phyloP scores from a whole-genome alignment of 1,284 basidiomycete genomes.

The Apiotrichum porosum region DNA sequence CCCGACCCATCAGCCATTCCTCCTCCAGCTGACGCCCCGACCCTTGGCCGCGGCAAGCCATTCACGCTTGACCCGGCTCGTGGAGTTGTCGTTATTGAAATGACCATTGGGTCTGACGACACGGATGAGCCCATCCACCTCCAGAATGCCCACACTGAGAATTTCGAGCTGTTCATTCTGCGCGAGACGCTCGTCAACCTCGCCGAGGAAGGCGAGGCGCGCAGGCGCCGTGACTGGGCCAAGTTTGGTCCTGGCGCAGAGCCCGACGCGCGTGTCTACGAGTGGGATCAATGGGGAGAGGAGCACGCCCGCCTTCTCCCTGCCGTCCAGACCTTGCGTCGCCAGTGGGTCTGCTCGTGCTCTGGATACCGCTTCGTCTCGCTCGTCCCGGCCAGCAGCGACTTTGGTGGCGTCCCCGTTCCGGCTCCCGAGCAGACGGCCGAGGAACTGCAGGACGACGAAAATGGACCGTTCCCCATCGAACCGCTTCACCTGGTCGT shows the following conservation, averaged over 20 bases:
- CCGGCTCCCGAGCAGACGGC: not conserved
- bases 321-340: constrained; percentile 20
- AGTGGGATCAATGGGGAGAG: constrained; percentile 44
- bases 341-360: constrained; percentile 45
- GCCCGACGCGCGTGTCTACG: constrained; percentile 15
- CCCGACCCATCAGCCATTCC: constrained; percentile 45
- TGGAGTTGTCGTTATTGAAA: constrained; percentile 43
- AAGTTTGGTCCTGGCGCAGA: constrained; percentile 25
- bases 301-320: constrained; percentile 31
- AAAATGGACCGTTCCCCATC: no score
- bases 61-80: constrained; percentile 43
- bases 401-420: not conserved
- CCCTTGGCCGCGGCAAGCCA: constrained; percentile 27
- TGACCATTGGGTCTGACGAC: constrained; percentile 18
- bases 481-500: constrained; percentile 12
- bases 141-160: constrained; percentile 5
- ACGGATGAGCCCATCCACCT: no score
- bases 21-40: constrained; percentile 5
- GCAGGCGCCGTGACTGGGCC: constrained; percentile 39
- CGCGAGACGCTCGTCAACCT: constrained; percentile 52
- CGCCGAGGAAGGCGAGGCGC: constrained; percentile 38
- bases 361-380: constrained; percentile 45
- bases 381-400: constrained; percentile 11
- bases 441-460: constrained; percentile 6
- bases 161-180: constrained; percentile 52